phyloP scores from a whole-genome alignment of 371 early-diverging fungal species.

The Mortierella polycephala region DNA sequence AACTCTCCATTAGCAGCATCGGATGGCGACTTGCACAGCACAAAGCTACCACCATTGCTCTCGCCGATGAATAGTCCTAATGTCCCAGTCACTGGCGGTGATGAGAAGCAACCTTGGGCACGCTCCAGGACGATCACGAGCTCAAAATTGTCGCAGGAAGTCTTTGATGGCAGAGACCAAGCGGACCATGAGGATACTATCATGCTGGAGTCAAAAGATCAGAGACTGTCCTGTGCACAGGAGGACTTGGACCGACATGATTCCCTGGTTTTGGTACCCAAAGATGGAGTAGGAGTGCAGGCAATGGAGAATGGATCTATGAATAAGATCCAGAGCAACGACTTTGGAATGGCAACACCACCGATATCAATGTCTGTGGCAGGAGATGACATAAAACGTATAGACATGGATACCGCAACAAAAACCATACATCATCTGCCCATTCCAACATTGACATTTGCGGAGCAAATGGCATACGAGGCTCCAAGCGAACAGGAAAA shows the following conservation, averaged over 20 bases:
- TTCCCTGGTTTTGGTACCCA: background rate
- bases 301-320: background rate
- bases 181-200: background rate
- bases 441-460: conserved; percentile 11
- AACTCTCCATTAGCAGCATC: conserved; percentile 11
- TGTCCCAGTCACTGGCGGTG: background rate
- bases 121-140: conserved; percentile 1
- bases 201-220: background rate
- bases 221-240: too few species aligned
- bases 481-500: conserved; percentile 27
- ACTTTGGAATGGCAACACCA: background rate
- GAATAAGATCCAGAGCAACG: too few species aligned
- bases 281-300: conserved; percentile 19
- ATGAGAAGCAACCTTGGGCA: conserved; percentile 5
- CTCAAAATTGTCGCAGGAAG: conserved; percentile 11
- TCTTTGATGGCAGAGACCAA: background rate
- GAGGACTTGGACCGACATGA: too few species aligned
- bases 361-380: background rate
- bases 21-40: background rate
- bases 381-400: background rate
- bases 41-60: conserved; percentile 15
- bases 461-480: conserved; percentile 15
- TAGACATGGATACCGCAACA: background rate
- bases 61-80: conserved; percentile 29
- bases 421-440: background rate